These are phyloP conservation scores for Boletus bicolor DNA, from an alignment of 768 basidiomycete species.

Conservation along the genomic window DNA sequence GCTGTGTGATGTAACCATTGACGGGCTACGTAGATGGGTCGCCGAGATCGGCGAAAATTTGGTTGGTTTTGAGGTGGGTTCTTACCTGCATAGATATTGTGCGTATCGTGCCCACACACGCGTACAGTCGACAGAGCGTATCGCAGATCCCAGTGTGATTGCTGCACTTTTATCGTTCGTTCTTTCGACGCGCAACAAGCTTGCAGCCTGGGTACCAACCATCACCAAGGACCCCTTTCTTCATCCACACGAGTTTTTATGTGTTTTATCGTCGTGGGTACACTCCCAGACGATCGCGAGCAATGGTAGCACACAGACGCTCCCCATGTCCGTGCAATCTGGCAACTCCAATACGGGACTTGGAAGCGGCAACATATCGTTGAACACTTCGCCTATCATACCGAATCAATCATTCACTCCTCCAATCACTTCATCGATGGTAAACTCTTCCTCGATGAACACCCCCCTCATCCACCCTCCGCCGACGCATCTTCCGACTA, in stretches of 20 bases:
- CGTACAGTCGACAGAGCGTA: conserved; percentile 61
- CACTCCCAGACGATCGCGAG: conserved; percentile 18
- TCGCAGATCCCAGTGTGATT: conserved; percentile 70
- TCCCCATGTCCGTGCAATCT: conserved; percentile 26
- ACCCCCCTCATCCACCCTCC: conserved; percentile 3
- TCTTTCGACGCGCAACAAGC: conserved; percentile 64
- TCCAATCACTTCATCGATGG: not conserved
- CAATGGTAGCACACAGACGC: conserved; percentile 16
- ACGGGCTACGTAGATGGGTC: conserved; percentile 68
- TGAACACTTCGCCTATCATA: conserved; percentile 17
- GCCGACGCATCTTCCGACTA: conserved; percentile 7
- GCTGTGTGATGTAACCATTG: conserved; percentile 73
- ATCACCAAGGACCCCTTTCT: conserved; percentile 80
- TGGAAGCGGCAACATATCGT: conserved; percentile 15
- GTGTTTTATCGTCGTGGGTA: conserved; percentile 39
- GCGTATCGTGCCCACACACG: not conserved
- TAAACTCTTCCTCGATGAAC: conserved; percentile 8
- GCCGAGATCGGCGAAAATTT: conserved; percentile 59
- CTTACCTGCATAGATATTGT: not conserved
- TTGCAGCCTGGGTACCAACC: conserved; percentile 46
- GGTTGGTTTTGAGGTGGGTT: conserved; percentile 55
- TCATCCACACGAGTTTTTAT: conserved; percentile 56
- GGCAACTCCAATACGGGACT: conserved; percentile 12
- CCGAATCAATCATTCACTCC: conserved; percentile 7
- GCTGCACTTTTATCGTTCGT: conserved; percentile 70